Evolutionary conservation across 2,329 filamentous ascomycete genomes (phyloP).

Genomic region (Aspergillus ibericus): DNA sequence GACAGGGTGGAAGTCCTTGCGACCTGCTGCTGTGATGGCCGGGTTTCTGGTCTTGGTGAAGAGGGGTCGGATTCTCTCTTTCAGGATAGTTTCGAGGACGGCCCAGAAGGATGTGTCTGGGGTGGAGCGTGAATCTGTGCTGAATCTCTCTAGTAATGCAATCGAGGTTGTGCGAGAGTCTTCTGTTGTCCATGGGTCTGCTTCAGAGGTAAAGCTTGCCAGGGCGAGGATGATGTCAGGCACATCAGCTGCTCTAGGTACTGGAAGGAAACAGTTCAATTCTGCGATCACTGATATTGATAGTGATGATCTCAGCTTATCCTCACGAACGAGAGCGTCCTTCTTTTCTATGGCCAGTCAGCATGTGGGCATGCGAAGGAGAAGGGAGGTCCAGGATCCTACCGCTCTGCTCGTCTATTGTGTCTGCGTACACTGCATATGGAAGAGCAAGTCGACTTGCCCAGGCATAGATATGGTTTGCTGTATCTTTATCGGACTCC

Average conservation of each 20-base stretch:
- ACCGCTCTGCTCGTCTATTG: conserved; percentile 27
- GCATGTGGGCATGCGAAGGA: not conserved
- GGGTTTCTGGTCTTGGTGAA: conserved; percentile 45
- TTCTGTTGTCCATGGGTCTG: conserved; percentile 39
- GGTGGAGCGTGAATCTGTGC: not conserved
- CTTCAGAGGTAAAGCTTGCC: conserved; percentile 32
- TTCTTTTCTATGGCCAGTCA: conserved; percentile 19
- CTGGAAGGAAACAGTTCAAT: conserved; percentile 20
- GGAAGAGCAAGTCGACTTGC: conserved; percentile 32
- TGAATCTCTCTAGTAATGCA: conserved; percentile 15
- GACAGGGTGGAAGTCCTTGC: conserved; percentile 45
- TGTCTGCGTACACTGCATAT: conserved; percentile 31
- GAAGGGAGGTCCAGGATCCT: not conserved
- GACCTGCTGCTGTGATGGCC: conserved; percentile 44
- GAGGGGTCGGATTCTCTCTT: conserved; percentile 39
- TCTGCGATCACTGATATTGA: conserved; percentile 31
- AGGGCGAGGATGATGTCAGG: conserved; percentile 32
- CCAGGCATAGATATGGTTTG: conserved; percentile 35
- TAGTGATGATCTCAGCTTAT: conserved; percentile 27
- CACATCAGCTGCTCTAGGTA: conserved; percentile 21
- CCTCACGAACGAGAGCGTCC: conserved; percentile 23
- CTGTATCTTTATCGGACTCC: conserved; percentile 24
- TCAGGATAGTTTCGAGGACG: conserved; percentile 19
- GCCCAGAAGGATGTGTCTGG: conserved; percentile 17
- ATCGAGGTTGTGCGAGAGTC: conserved; percentile 20